Evolutionary conservation across 179 eudicot species (phyloP).

Genomic region (Silene vulgaris): DNA sequence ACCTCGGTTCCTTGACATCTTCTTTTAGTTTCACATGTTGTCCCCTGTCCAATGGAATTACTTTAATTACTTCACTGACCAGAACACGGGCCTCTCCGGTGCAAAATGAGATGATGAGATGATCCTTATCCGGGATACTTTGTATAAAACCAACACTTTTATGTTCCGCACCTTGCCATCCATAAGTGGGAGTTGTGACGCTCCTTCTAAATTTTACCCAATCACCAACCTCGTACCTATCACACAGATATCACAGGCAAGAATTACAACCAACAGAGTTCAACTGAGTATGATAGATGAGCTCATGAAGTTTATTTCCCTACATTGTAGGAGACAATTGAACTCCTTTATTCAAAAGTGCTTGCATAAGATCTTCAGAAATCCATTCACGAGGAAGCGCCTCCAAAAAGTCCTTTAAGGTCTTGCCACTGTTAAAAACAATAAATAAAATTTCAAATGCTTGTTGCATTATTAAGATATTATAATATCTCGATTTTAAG

Average conservation of each 20-base stretch:
- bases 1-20: conserved; percentile 93
- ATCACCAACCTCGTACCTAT: conserved; percentile 80
- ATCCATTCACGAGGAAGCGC: conserved; percentile 97
- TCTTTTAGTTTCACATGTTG: conserved; percentile 86
- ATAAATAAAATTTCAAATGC: conserved; percentile 5
- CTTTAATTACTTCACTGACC: conserved; percentile 76
- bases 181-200: conserved; percentile 60
- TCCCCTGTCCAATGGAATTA: conserved; percentile 93
- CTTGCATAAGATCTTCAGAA: conserved; percentile 94
- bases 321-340: conserved; percentile 88
- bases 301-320: conserved; percentile 23
- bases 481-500: background rate
- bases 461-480: background rate
- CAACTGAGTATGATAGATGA: background rate
- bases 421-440: conserved; percentile 70
- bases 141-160: conserved; percentile 93
- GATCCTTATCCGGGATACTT: conserved; percentile 74
- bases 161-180: conserved; percentile 93
- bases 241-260: conserved; percentile 13
- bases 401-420: conserved; percentile 81
- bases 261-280: conserved; percentile 11
- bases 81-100: conserved; percentile 84
- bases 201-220: conserved; percentile 91
- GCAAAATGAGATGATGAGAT: conserved; percentile 79
- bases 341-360: conserved; percentile 67